Base-by-base conservation (phyloP, 192 early-diverging fungal species). In the Coemansia sp. region DNA sequence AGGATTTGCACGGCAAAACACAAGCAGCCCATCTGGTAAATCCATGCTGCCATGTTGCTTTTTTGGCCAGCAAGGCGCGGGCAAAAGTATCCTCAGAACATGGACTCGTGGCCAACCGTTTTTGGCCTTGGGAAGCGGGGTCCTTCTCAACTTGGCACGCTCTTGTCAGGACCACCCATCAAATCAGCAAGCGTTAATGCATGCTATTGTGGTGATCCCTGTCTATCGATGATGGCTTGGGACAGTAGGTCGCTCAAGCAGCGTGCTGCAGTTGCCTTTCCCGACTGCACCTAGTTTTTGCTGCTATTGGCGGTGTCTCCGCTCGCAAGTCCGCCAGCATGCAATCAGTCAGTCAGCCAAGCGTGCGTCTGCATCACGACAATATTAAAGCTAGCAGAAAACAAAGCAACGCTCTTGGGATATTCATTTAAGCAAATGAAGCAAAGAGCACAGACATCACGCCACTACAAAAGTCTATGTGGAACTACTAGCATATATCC, bases 1-100 rank as follows among this genome's bases (percentile, higher is more conserved):
- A 27, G 62, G 62, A 64, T 64, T 44, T 32, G 41, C 62, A 55
- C 62, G 62, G 62, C 62, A 64, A 64, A 64, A 64, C 24, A 54
- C 34, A 30, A 41, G 34, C 49, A 52, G 60, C 21, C 18, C 25
- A 49, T 23, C 27, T 44, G 21, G 21, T 61, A 12, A 9, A 30
- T 19, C 27, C 18, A 56, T 32, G 22, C 16, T 27, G 32, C 9
- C 3, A 32, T 9, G 55, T 9, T 27, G 31, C 32, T 28, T 10
- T 28, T 10, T 56, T 26, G 55, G 55, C 55, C 14, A 21, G 30
- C 28, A 27, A 31, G 54, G 54, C 16, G 44, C n/a, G 21, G 38
- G 10, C 27, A 26, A 58, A 28, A 19, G 32, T 54, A 64, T 64
- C 62, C 62, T 48, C 7, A 24, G 49, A 30, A 24, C 56, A 28